Conservation (phyloP, 1,139 yeast genomes). For the Lodderomyces elongisporus region DNA sequence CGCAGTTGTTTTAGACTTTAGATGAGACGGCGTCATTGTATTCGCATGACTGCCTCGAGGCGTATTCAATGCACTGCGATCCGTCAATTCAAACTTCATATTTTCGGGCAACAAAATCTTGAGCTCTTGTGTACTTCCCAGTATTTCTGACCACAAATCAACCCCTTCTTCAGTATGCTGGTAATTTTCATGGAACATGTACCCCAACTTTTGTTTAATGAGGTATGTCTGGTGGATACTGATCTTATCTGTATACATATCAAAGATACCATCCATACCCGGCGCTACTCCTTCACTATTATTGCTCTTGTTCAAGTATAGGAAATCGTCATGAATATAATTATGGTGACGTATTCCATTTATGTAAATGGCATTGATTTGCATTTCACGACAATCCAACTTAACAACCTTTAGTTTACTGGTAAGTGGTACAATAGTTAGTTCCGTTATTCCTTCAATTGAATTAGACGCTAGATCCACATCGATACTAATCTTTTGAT, state of each 20-base stretch:
- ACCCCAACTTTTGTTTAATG: conserved; percentile 57
- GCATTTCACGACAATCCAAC: conserved; percentile 79
- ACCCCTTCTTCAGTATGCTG: conserved; percentile 19
- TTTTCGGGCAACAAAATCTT: conserved; percentile 68
- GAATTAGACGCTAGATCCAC: conserved; percentile 53
- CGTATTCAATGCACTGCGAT: conserved; percentile 38
- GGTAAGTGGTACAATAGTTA: conserved; percentile 71
- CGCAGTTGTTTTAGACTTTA: conserved; percentile 27
- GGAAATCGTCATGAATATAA: conserved; percentile 35
- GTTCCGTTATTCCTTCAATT: conserved; percentile 73
- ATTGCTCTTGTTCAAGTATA: conserved; percentile 35
- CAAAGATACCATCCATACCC: conserved; percentile 25
- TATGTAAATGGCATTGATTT: conserved; percentile 56
- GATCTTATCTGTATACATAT: conserved; percentile 39
- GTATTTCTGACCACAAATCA: conserved; percentile 8
- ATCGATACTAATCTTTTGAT: conserved; percentile 65
- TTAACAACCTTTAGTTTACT: conserved; percentile 53
- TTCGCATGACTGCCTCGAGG: conserved; percentile 32
- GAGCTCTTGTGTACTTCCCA: conserved; percentile 65
- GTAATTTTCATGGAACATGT: conserved; percentile 50
- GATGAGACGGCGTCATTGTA: conserved; percentile 35
- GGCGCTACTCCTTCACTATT: conserved; percentile 7
- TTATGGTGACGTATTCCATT: conserved; percentile 39
- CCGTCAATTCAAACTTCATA: conserved; percentile 57
- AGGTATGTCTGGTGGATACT: conserved; percentile 59